Percentiles rank a stretch among this genome's conserved stretches.
These are phyloP conservation scores for Paramecium biaurelia DNA, from an alignment of 73 alveolate species.

Conservation along the genomic window DNA sequence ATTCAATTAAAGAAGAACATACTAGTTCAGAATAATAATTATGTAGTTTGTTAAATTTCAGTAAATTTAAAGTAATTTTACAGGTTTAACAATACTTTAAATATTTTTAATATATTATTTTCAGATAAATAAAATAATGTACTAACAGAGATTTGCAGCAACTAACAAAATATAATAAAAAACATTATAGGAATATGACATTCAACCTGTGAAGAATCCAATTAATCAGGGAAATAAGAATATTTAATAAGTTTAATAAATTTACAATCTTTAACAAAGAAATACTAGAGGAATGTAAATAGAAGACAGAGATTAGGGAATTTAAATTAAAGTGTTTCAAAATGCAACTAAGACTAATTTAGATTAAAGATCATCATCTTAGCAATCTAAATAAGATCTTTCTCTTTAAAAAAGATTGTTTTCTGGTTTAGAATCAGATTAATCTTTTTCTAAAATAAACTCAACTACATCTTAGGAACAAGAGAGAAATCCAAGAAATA, in stretches of 20 bases:
- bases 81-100: not conserved
- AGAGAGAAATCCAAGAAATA: not conserved
- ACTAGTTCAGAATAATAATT: not conserved
- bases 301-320: not conserved
- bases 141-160: conserved; percentile 8
- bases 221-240: not conserved
- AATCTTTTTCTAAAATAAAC: not conserved
- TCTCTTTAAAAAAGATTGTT: not conserved
- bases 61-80: not conserved
- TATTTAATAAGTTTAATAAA: not conserved
- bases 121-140: not conserved
- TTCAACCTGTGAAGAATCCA: not conserved
- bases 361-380: not conserved
- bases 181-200: not conserved
- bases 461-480: not conserved
- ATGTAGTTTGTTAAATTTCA: not conserved
- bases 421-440: not conserved
- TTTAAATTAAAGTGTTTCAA: conserved; percentile 23
- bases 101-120: not conserved
- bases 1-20: not conserved
- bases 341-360: not conserved
- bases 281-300: not conserved
- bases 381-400: not conserved
- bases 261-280: not conserved
- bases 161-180: not conserved